phyloP scores from a whole-genome alignment of 345 rosid genomes.

The Litchi chinensis region DNA sequence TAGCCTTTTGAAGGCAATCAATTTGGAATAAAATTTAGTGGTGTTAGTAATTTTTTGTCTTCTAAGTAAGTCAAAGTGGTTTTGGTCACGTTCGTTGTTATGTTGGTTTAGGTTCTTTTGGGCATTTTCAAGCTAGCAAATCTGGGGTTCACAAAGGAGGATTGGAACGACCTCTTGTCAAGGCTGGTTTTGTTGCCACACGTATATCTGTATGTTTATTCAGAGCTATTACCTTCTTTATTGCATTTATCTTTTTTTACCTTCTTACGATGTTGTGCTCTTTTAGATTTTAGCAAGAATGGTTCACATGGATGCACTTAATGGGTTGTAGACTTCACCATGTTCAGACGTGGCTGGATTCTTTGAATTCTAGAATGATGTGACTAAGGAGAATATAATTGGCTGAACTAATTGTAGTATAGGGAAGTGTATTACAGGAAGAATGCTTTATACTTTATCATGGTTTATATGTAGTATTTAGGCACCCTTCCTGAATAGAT shows the following conservation, averaged over 20 bases:
- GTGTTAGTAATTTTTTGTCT: background rate
- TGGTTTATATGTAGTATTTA: background rate
- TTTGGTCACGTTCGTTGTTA: background rate
- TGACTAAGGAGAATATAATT: background rate
- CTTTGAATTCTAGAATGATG: background rate
- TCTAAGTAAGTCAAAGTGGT: background rate
- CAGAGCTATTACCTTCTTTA: background rate
- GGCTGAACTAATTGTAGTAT: background rate
- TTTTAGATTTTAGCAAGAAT: background rate
- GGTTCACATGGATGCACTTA: background rate
- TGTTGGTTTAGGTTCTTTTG: conserved; percentile 77
- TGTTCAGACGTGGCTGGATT: background rate
- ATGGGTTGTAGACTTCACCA: background rate
- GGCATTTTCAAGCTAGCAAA: conserved; percentile 95
- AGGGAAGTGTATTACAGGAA: background rate
- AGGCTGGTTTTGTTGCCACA: conserved; percentile 94
- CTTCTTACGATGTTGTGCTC: background rate
- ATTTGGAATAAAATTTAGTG: background rate
- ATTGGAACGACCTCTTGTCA: conserved; percentile 63
- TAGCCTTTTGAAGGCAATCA: background rate
- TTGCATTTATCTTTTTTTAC: background rate
- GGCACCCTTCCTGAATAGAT: background rate
- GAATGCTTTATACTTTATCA: background rate
- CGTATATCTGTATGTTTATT: conserved; percentile 72
- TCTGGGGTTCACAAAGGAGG: conserved; percentile 97